Evolutionary conservation across 169 alveolate genomes (phyloP).

Genomic region (Perkinsus olseni): DNA sequence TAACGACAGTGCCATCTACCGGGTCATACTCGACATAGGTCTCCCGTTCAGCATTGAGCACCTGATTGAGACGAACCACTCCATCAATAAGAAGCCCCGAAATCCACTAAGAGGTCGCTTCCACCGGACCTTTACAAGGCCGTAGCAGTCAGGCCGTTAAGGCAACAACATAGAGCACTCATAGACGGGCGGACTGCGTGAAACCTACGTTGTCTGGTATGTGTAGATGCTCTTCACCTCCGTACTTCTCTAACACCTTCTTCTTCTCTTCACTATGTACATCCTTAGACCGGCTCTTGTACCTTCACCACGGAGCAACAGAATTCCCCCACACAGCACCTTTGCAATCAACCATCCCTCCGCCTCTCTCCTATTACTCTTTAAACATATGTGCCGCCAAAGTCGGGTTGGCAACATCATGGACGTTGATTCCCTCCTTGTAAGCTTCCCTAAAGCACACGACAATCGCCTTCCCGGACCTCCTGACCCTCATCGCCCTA

Average conservation of each 20-base stretch:
- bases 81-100: background rate
- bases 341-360: conserved; percentile 8
- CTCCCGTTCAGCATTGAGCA: background rate
- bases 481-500: conserved; percentile 39
- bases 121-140: background rate
- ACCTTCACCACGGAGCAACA: background rate
- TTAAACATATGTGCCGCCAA: conserved; percentile 55
- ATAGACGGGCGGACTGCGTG: conserved; percentile 14
- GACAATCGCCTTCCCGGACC: conserved; percentile 10
- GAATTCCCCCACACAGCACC: conserved; percentile 22
- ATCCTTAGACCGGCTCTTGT: background rate
- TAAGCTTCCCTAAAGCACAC: conserved; percentile 77
- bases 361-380: conserved; percentile 39
- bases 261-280: conserved; percentile 12
- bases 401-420: conserved; percentile 70
- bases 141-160: background rate
- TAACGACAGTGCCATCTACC: conserved; percentile 4
- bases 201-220: background rate
- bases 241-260: conserved; percentile 14
- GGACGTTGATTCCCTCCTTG: conserved; percentile 61
- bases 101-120: background rate
- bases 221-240: conserved; percentile 27
- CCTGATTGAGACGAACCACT: background rate
- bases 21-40: conserved; percentile 1
- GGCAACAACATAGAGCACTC: conserved; percentile 11